Evolutionary conservation across 2,329 filamentous ascomycete genomes (phyloP).

Genomic region (Teratosphaeria nubilosa): DNA sequence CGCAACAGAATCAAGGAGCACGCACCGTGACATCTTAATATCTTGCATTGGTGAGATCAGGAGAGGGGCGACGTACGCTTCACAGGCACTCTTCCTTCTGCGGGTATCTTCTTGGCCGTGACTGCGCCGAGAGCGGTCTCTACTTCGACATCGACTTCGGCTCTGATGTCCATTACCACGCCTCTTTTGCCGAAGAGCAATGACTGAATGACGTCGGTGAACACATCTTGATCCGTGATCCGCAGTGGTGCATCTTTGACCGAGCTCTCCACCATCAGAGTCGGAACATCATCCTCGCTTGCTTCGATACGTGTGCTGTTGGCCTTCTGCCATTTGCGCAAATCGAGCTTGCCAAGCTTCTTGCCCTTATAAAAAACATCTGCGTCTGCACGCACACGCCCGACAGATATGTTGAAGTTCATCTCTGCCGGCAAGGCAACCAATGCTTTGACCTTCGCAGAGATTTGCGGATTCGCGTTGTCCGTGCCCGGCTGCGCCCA

Average conservation of each 20-base stretch:
- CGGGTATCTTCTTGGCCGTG: slow-evolving; percentile 72
- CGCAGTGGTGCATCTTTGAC: slow-evolving; percentile 72
- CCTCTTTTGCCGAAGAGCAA: slow-evolving; percentile 59
- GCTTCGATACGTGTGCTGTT: slow-evolving; percentile 63
- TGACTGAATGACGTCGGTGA: slow-evolving; percentile 70
- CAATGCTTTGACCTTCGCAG: slow-evolving; percentile 70
- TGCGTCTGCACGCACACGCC: slow-evolving; percentile 62
- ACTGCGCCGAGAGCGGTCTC: slow-evolving; percentile 73
- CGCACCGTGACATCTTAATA: not conserved
- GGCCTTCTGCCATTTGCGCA: slow-evolving; percentile 73
- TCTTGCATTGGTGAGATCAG: not conserved
- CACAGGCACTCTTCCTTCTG: slow-evolving; percentile 72
- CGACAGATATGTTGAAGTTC: slow-evolving; percentile 74
- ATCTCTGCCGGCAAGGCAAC: slow-evolving; percentile 74
- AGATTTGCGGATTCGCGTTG: slow-evolving; percentile 65
- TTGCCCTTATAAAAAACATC: slow-evolving; percentile 69
- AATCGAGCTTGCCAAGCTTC: slow-evolving; percentile 70
- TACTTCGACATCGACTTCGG: slow-evolving; percentile 72
- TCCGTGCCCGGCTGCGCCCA: slow-evolving; percentile 66
- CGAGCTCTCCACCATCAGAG: slow-evolving; percentile 61
- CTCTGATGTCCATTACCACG: slow-evolving; percentile 64
- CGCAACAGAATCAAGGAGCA: not conserved
- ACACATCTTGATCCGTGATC: slow-evolving; percentile 69
- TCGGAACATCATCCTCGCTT: slow-evolving; percentile 41
- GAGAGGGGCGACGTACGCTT: slow-evolving; percentile 60